Evolutionary conservation across 2,329 filamentous ascomycete species (phyloP).

Genomic region (Venturia carpophila): DNA sequence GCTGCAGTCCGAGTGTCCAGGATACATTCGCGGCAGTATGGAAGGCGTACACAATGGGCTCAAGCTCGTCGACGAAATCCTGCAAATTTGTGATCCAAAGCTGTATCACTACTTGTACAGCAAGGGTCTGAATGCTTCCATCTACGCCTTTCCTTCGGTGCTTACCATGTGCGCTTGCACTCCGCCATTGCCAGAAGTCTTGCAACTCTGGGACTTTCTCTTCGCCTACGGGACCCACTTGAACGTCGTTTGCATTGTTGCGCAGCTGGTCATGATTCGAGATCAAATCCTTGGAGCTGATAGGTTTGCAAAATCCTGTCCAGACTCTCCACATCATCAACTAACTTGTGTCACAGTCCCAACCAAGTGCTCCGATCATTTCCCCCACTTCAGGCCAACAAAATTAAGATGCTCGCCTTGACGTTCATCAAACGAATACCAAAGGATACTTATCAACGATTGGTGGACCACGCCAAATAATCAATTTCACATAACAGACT

Average conservation of each 20-base stretch:
- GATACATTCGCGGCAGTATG: slow-evolving; percentile 93
- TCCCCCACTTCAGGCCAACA: slow-evolving; percentile 72
- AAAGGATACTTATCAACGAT: slow-evolving; percentile 80
- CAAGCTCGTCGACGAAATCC: slow-evolving; percentile 81
- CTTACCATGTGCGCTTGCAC: slow-evolving; percentile 93
- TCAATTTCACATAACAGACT: neutral
- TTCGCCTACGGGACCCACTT: slow-evolving; percentile 93
- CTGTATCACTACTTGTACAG: slow-evolving; percentile 74
- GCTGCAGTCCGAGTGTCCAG: slow-evolving; percentile 79
- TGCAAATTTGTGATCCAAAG: slow-evolving; percentile 85
- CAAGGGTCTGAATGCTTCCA: slow-evolving; percentile 83
- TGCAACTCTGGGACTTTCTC: slow-evolving; percentile 92
- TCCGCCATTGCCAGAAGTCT: slow-evolving; percentile 84
- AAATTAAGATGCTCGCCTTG: slow-evolving; percentile 77
- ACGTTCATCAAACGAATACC: slow-evolving; percentile 85
- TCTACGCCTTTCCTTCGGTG: slow-evolving; percentile 94
- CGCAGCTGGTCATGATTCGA: slow-evolving; percentile 82
- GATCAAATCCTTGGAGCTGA: slow-evolving; percentile 74
- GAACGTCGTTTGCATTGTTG: slow-evolving; percentile 94
- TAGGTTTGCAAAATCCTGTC: slow-evolving; percentile 52
- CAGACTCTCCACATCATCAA: neutral
- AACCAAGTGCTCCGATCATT: slow-evolving; percentile 88
- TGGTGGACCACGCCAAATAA: slow-evolving; percentile 77
- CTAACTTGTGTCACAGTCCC: slow-evolving; percentile 50
- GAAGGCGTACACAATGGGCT: slow-evolving; percentile 92